Percentiles rank a stretch among this genome's conserved stretches.
phyloP scores from a whole-genome alignment of 2,329 filamentous ascomycete genomes.

The Cladophialophora exuberans region DNA sequence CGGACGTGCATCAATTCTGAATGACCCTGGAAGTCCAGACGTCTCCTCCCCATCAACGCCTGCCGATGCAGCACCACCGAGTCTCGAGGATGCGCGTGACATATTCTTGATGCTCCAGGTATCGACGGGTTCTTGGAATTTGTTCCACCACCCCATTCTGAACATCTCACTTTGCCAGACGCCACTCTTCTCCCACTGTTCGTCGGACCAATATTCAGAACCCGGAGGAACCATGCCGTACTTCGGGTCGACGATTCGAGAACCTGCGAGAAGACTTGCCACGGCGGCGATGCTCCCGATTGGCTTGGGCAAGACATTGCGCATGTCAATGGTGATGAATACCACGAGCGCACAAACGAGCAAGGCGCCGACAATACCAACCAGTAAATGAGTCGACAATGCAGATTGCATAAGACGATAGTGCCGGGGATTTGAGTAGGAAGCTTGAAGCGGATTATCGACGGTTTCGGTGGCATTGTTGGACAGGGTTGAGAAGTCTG shows the following conservation, averaged over 20 bases:
- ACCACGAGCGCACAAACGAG: conserved; percentile 23
- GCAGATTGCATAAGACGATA: conserved; percentile 19
- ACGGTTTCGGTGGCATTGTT: conserved; percentile 25
- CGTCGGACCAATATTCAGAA: conserved; percentile 27
- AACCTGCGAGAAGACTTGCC: conserved; percentile 27
- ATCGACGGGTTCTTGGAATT: conserved; percentile 21
- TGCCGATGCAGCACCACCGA: no score
- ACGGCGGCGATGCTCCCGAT: conserved; percentile 26
- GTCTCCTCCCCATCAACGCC: background rate
- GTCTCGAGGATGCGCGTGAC: background rate
- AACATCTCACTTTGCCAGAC: conserved; percentile 28
- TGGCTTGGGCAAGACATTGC: conserved; percentile 26
- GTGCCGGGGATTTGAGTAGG: conserved; percentile 16
- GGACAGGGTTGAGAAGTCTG: conserved; percentile 20
- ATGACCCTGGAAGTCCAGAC: background rate
- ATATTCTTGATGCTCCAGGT: background rate
- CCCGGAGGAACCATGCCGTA: conserved; percentile 25
- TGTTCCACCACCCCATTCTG: conserved; percentile 28
- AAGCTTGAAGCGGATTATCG: conserved; percentile 15
- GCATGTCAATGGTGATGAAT: conserved; percentile 26
- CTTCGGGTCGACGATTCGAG: conserved; percentile 21
- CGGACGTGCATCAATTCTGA: background rate
- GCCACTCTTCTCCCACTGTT: conserved; percentile 25
- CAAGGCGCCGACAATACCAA: conserved; percentile 21
- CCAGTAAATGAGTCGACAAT: conserved; percentile 25